These are phyloP conservation scores for Exophiala xenobiotica DNA, from an alignment of 2,329 filamentous ascomycete species.

Conservation along the genomic window DNA sequence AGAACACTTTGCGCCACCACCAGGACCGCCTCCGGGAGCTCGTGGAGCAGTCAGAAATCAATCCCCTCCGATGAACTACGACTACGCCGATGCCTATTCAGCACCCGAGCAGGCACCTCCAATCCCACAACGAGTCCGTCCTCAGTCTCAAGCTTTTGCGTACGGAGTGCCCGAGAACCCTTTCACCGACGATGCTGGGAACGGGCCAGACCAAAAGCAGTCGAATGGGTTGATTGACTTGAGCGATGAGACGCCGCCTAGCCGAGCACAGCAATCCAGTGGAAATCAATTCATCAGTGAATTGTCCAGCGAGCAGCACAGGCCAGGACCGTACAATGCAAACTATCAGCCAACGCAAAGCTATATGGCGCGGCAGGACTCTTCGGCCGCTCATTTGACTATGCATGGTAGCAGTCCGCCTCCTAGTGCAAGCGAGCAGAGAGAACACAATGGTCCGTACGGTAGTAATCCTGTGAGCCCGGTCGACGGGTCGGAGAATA, in stretches of 20 bases:
- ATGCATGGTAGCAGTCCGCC: slow-evolving; percentile 23
- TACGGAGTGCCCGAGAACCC: slow-evolving; percentile 29
- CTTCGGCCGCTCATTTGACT: slow-evolving; percentile 21
- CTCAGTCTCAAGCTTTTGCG: slow-evolving; percentile 19
- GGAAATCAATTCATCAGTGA: slow-evolving; percentile 11
- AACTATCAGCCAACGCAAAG: slow-evolving; percentile 26
- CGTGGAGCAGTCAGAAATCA: slow-evolving; percentile 8
- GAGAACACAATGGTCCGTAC: slow-evolving; percentile 3
- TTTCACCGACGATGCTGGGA: slow-evolving; percentile 28
- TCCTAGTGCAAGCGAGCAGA: background rate
- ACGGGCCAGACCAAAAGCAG: slow-evolving; percentile 7
- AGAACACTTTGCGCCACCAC: slow-evolving; percentile 22
- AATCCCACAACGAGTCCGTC: slow-evolving; percentile 14
- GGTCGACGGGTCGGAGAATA: slow-evolving; percentile 16
- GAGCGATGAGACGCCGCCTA: slow-evolving; percentile 16
- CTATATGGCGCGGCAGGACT: slow-evolving; percentile 27
- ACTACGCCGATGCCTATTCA: slow-evolving; percentile 23
- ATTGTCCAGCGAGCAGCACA: slow-evolving; percentile 12
- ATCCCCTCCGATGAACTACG: slow-evolving; percentile 10
- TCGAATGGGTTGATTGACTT: slow-evolving; percentile 21
- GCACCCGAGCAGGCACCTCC: slow-evolving; percentile 22
- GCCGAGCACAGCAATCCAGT: slow-evolving; percentile 13
- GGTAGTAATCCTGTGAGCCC: slow-evolving; percentile 14
- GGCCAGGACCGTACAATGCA: slow-evolving; percentile 21
- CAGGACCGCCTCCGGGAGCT: slow-evolving; percentile 22